Conservation (phyloP, 1,284 basidiomycete species). For the Microbotryum intermedium region DNA sequence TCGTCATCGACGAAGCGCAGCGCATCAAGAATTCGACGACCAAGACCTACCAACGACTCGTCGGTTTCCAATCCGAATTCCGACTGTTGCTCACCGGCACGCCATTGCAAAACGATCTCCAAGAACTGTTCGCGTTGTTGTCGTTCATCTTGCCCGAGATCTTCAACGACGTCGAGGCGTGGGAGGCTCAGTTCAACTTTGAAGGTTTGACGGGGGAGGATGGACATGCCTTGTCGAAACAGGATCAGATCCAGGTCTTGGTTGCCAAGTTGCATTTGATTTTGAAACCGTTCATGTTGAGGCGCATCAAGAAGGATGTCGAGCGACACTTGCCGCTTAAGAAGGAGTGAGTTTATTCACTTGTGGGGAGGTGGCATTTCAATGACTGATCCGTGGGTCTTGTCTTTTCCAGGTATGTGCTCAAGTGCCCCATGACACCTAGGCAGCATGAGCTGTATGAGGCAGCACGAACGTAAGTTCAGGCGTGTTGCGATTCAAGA, state of each 20-base stretch:
- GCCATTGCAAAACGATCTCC: constrained; percentile 69
- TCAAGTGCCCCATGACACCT: constrained; percentile 79
- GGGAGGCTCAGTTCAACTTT: constrained; percentile 72
- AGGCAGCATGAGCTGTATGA: constrained; percentile 78
- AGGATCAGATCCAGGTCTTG: constrained; percentile 41
- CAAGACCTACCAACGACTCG: constrained; percentile 16
- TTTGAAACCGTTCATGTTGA: constrained; percentile 88
- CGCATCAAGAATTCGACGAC: constrained; percentile 40
- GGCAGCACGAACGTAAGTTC: constrained; percentile 37
- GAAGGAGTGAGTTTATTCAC: constrained; percentile 69
- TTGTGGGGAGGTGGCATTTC: too few species aligned
- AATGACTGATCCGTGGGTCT: too few species aligned
- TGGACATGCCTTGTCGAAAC: constrained; percentile 32
- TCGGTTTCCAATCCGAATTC: neutral
- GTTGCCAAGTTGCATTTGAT: constrained; percentile 79
- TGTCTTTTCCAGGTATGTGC: constrained; percentile 47
- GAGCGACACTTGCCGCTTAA: constrained; percentile 68
- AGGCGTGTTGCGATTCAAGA: neutral
- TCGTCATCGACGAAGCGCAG: constrained; percentile 40
- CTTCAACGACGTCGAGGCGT: constrained; percentile 79
- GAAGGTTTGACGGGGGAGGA: constrained; percentile 27
- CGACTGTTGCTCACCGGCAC: constrained; percentile 28
- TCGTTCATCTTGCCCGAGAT: constrained; percentile 91
- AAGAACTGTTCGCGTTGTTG: constrained; percentile 87
- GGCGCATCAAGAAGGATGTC: constrained; percentile 85